Evolutionary conservation across 371 early-diverging fungal species (phyloP).

Genomic region (Catenaria anguillulae): DNA sequence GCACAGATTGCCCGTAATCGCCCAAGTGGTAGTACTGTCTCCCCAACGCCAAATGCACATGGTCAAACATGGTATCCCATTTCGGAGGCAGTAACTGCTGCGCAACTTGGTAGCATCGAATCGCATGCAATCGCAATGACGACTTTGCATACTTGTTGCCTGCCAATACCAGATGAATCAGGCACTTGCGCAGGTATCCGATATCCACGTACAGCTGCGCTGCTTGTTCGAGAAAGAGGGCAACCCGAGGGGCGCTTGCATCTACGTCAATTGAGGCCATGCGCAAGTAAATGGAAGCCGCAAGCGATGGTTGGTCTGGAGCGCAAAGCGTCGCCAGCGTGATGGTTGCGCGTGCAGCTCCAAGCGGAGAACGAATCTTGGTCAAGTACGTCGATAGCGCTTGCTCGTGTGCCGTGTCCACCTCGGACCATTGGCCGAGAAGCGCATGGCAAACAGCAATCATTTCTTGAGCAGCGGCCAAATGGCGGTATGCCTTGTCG

Average conservation of each 20-base stretch:
- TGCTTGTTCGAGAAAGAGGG: slow-evolving; percentile 74
- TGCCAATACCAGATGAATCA: slow-evolving; percentile 74
- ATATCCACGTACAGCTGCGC: slow-evolving; percentile 20
- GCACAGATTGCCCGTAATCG: slow-evolving; percentile 14
- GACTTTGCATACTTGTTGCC: slow-evolving; percentile 65
- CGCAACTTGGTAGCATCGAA: slow-evolving; percentile 11
- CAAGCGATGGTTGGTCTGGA: slow-evolving; percentile 10
- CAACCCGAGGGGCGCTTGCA: slow-evolving; percentile 53
- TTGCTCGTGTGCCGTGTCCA: slow-evolving; percentile 59
- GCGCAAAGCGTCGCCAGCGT: slow-evolving; percentile 41
- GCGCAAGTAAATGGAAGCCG: slow-evolving; percentile 47
- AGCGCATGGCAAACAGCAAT: slow-evolving; percentile 66
- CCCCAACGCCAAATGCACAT: slow-evolving; percentile 72
- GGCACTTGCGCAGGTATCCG: slow-evolving; percentile 58
- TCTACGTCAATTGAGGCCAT: slow-evolving; percentile 50
- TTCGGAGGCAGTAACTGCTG: neutral
- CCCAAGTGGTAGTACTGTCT: slow-evolving; percentile 37
- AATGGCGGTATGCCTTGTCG: slow-evolving; percentile 67
- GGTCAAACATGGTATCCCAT: slow-evolving; percentile 26
- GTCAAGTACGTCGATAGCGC: slow-evolving; percentile 55
- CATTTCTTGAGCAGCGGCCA: slow-evolving; percentile 81
- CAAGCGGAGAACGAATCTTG: slow-evolving; percentile 42
- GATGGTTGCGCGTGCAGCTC: slow-evolving; percentile 57
- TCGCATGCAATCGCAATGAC: slow-evolving; percentile 22
- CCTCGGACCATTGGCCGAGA: slow-evolving; percentile 41